Base-by-base conservation (phyloP, 1,284 basidiomycete species). In the Malassezia equina region DNA sequence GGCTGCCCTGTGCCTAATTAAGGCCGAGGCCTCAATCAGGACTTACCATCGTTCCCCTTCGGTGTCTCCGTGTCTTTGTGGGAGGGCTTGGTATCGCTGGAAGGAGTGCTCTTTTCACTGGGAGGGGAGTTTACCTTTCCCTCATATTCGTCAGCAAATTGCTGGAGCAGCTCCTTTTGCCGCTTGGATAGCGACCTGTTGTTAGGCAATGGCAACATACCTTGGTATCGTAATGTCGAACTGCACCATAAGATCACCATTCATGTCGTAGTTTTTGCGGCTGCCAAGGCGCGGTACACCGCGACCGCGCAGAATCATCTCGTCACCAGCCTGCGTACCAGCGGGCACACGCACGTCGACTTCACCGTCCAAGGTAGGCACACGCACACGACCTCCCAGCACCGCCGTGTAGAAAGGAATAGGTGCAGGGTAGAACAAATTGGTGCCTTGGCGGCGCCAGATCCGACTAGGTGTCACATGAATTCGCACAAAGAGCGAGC, bases 281-380 rank as follows among this genome's bases (percentile, higher is more conserved):
- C 81, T 81, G 50, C 81, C 74, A 8, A 66, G 52, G 19, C 64
- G 59, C 52, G 84, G 79, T 41, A 96, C 84, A 34, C 94, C 94
- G 56, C 88, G 84, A 29, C 85, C 85, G 77, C 87, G 88, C 66
- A 99, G 77, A 13, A 95, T 86, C 82, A 94, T 93, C 76, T 96
- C 90, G 77, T 98, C 90, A 17, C 90, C 91, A 67, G 87, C 88
- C 76, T 98, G 93, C 2, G 94, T 96, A 42, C 94, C 93, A 31
- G 81, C 80, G 43, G 91, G 89, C 46, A 99, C 83, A 58, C 88
- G 85, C 46, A 99, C 88, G 59, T 96, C 90, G 8, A 96, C 90
- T 51, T 94, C 88, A 39, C 91, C 89, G 64, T 98, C 91, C 25
- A 98, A 79, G 23, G 94, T 98, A 23, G 91, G 91, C 45, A 99